A percentile compares a stretch with the other conserved stretches of the same genome.
These are phyloP conservation scores for Spiraea crenata DNA, from an alignment of 331 rosid species.

Conservation along the genomic window DNA sequence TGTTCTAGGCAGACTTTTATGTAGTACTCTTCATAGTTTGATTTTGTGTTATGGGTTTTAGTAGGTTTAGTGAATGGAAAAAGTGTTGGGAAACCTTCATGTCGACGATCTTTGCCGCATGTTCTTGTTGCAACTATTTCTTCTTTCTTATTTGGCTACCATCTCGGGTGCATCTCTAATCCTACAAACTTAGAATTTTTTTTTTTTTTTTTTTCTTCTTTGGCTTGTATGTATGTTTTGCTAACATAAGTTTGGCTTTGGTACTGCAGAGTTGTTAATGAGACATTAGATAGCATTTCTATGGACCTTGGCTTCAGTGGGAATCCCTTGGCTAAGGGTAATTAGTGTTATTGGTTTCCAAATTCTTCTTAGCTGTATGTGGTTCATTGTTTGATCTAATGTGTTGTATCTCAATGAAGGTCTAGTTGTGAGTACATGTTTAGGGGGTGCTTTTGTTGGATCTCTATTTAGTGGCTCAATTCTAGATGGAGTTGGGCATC, in stretches of 20 bases:
- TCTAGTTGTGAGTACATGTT: slow-evolving; percentile 83
- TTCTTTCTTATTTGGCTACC: slow-evolving; percentile 83
- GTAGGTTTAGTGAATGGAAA: slow-evolving; percentile 42
- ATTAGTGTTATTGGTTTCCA: neutral
- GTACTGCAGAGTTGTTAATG: slow-evolving; percentile 75
- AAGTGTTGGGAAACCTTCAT: slow-evolving; percentile 47
- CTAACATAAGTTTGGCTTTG: slow-evolving; percentile 16
- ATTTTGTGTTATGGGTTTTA: slow-evolving; percentile 30
- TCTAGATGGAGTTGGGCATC: slow-evolving; percentile 83
- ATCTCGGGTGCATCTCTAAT: slow-evolving; percentile 57
- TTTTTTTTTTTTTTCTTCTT: neutral
- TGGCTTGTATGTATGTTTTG: neutral
- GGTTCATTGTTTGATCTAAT: neutral
- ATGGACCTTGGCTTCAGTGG: slow-evolving; percentile 74
- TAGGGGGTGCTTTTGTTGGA: slow-evolving; percentile 84
- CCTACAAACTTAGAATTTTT: slow-evolving; percentile 18
- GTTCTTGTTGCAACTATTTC: slow-evolving; percentile 64
- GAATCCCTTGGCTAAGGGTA: slow-evolving; percentile 79
- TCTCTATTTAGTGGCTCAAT: slow-evolving; percentile 76
- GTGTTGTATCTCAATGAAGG: slow-evolving; percentile 50
- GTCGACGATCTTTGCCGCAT: slow-evolving; percentile 65
- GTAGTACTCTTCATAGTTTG: neutral
- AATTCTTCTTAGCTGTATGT: neutral
- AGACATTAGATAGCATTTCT: slow-evolving; percentile 84
- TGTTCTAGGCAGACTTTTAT: neutral